These are phyloP conservation scores for Wickerhamia fluorescens DNA, from an alignment of 805 yeast genomes.

Conservation along the genomic window DNA sequence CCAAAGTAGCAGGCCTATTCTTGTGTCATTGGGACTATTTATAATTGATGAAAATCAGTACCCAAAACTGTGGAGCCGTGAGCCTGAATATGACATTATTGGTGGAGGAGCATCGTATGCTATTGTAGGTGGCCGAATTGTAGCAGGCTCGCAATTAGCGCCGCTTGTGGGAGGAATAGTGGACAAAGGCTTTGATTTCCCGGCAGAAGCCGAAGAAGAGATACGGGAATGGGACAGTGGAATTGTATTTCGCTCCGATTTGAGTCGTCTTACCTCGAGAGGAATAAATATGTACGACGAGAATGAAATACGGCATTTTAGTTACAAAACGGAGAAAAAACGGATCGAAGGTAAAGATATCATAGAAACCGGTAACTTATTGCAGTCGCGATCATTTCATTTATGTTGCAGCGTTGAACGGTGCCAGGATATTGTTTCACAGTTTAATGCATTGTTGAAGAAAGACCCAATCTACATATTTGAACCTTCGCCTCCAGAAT, in stretches of 20 bases:
- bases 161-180: conserved; percentile 55
- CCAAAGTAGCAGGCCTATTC: conserved; percentile 3
- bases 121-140: conserved; percentile 62
- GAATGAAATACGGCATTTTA: conserved; percentile 49
- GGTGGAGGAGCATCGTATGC: conserved; percentile 94
- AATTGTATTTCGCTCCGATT: conserved; percentile 45
- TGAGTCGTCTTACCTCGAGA: conserved; percentile 57
- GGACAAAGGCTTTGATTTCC: conserved; percentile 79
- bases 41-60: conserved; percentile 81
- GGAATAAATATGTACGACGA: conserved; percentile 74
- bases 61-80: conserved; percentile 28
- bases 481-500: conserved; percentile 84
- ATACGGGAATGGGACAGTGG: conserved; percentile 60
- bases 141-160: conserved; percentile 31
- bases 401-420: conserved; percentile 68
- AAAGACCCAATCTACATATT: conserved; percentile 49
- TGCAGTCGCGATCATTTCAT: conserved; percentile 47
- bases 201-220: conserved; percentile 35
- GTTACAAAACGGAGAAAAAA: conserved; percentile 54
- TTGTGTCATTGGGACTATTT: conserved; percentile 80
- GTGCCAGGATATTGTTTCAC: conserved; percentile 40
- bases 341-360: conserved; percentile 55
- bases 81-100: conserved; percentile 42
- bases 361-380: conserved; percentile 25
- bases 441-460: conserved; percentile 12